Conservation (phyloP, 768 basidiomycete species). For the Paxillus rubicundulus region DNA sequence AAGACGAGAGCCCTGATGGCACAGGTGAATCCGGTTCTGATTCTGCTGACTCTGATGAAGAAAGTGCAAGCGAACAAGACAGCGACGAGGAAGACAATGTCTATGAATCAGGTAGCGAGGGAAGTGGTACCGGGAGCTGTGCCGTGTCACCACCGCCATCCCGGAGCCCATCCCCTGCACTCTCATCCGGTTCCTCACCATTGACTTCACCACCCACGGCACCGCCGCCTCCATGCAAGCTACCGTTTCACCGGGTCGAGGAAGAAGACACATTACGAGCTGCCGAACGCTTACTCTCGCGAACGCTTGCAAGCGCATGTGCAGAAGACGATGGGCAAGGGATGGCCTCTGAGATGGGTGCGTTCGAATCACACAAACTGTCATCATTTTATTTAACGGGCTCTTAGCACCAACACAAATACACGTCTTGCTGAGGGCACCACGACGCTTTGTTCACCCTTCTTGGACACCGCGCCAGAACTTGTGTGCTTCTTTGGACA, state of each 20-base stretch:
- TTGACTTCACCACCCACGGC: slow-evolving; percentile 17
- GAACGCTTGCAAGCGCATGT: slow-evolving; percentile 43
- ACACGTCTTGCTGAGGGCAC: slow-evolving; percentile 46
- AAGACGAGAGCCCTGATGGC: neutral
- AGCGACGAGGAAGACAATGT: slow-evolving; percentile 11
- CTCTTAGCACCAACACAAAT: slow-evolving; percentile 44
- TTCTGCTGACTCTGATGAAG: slow-evolving; percentile 6
- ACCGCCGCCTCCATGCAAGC: neutral
- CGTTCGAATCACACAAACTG: neutral
- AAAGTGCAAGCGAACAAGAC: slow-evolving; percentile 7
- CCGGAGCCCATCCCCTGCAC: slow-evolving; percentile 24
- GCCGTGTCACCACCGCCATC: slow-evolving; percentile 17
- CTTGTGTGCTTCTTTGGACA: slow-evolving; percentile 37
- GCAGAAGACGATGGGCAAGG: slow-evolving; percentile 40
- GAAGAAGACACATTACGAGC: slow-evolving; percentile 33
- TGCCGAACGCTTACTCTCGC: slow-evolving; percentile 43
- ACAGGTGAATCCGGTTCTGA: neutral
- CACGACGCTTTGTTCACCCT: slow-evolving; percentile 45
- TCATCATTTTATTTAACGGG: neutral
- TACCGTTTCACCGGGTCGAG: slow-evolving; percentile 18
- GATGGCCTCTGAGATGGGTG: slow-evolving; percentile 42
- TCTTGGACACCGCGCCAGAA: slow-evolving; percentile 49
- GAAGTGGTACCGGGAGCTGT: slow-evolving; percentile 8
- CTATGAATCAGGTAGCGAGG: neutral
- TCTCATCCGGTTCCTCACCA: slow-evolving; percentile 24